Base-by-base conservation (phyloP, 768 basidiomycete genomes). In the Phanerochaete carnosa region DNA sequence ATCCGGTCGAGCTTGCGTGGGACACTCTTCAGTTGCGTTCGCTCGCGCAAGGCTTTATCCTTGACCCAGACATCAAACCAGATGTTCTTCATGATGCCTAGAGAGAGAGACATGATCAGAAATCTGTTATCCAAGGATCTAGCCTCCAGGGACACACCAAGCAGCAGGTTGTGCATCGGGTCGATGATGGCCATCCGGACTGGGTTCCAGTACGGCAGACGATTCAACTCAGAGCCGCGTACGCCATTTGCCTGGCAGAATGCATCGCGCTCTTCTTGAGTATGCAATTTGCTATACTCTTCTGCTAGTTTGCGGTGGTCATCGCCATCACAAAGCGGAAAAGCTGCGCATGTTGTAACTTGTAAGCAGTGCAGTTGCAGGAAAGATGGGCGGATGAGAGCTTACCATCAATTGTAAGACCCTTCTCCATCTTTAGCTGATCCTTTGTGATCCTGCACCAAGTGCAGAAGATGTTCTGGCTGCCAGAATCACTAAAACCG, bases 111-210 rank as follows among this genome's bases (percentile, higher is more conserved):
- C 11, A 12, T 43, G 19, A 6, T 4, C 6, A 12, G 39, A 19
- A 35, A 6, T 35, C 39, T n/a, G n/a, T n/a, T n/a, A n/a, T n/a
- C n/a, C n/a, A n/a, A n/a, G 19, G 39, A 43, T 12, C 39, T 9
- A 43, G 19, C 11, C 39, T 11, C 39, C 19, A 19, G 4, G 19
- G 8, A 19, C 39, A 19, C 22, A 57, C 70, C 68, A 28, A 70
- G 64, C 12, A 68, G 59, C 15, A 74, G 58, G 49, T 63, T 67
- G 58, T 76, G 74, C 73, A 76, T 75, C 9, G 69, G 64, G 55
- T 75, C 70, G 32, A 74, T 63, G 25, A 73, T 63, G 2, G 64
- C 63, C 62, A 67, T 66, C 6, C 61, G 60, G 5, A 68, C 62
- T 4, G 72, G 69, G 49, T 72, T 64, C 58, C 66, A 76, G 57